Evolutionary conservation across 306 rosid species (phyloP).

Genomic region (Spatholobus suberectus): DNA sequence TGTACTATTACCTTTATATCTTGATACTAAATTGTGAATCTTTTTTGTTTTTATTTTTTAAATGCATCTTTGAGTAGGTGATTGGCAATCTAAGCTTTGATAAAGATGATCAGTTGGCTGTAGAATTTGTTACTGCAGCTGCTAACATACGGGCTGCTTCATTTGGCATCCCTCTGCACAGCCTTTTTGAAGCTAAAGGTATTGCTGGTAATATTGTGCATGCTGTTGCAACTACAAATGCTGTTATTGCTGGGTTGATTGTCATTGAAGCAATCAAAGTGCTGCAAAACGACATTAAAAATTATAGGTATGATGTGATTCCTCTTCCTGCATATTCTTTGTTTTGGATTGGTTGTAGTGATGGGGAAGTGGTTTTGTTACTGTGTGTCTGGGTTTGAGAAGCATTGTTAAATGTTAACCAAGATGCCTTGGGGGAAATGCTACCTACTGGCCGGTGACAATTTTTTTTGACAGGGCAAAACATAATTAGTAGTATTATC

Average conservation of each 20-base stretch:
- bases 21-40: not conserved
- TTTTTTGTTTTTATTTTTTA: not conserved
- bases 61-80: slow-evolving; percentile 61
- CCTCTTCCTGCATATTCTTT: slow-evolving; percentile 15
- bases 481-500: not conserved
- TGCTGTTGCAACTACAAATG: slow-evolving; percentile 99
- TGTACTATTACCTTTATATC: not conserved
- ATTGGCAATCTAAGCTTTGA: slow-evolving; percentile 91
- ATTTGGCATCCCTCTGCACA: slow-evolving; percentile 91
- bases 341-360: slow-evolving; percentile 14
- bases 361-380: slow-evolving; percentile 20
- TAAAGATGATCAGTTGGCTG: slow-evolving; percentile 98
- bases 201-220: slow-evolving; percentile 99
- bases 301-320: slow-evolving; percentile 67
- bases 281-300: slow-evolving; percentile 72
- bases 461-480: not conserved
- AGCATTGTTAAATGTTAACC: slow-evolving; percentile 21
- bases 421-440: slow-evolving; percentile 6
- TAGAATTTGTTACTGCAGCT: slow-evolving; percentile 96
- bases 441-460: not conserved
- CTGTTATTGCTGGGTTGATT: slow-evolving; percentile 95
- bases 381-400: slow-evolving; percentile 25
- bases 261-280: slow-evolving; percentile 98
- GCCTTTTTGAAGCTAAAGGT: slow-evolving; percentile 99
- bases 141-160: slow-evolving; percentile 95